Percentiles rank a stretch among this genome's conserved stretches.
Conservation (phyloP, 106 monocot genomes). For the Dioscorea zingiberensis region DNA sequence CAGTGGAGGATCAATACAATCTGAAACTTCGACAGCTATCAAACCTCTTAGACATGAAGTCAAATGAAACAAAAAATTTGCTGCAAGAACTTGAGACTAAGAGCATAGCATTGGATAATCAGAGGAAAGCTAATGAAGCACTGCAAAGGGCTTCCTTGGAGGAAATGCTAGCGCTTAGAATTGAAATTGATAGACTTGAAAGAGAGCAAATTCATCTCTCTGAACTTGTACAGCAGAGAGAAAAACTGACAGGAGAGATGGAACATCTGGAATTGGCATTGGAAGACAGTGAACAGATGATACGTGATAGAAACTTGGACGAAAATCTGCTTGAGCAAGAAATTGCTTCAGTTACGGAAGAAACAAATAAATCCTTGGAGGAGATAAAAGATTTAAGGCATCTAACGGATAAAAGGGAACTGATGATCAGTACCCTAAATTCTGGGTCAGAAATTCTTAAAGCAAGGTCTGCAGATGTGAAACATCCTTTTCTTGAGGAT, state of each 20-base stretch:
- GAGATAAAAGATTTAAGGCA: conserved; percentile 26
- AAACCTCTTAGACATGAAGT: conserved; percentile 58
- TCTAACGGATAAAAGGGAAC: conserved; percentile 43
- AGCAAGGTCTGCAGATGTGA: conserved; percentile 30
- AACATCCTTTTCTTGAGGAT: conserved; percentile 31
- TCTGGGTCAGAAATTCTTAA: conserved; percentile 27
- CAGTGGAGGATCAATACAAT: conserved; percentile 28
- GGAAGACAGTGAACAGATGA: no score
- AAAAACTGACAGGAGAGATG: conserved; percentile 24
- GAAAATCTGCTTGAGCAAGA: no score
- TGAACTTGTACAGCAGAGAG: conserved; percentile 32
- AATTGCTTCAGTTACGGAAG: conserved; percentile 1
- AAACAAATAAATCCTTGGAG: conserved; percentile 26
- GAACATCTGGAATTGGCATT: conserved; percentile 21
- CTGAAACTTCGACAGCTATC: conserved; percentile 58
- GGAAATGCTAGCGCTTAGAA: conserved; percentile 9
- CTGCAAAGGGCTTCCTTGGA: conserved; percentile 35
- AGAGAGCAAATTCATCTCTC: conserved; percentile 35
- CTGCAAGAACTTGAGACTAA: conserved; percentile 38
- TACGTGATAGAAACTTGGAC: no score
- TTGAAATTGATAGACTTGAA: conserved; percentile 24
- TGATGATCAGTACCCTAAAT: conserved; percentile 21
- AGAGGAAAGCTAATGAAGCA: conserved; percentile 39
- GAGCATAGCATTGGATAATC: conserved; percentile 47
- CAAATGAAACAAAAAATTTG: conserved; percentile 57